A percentile compares a stretch with the other conserved stretches of the same genome.
Evolutionary conservation across 169 alveolate species (phyloP).

Genomic region (Haemoproteus tartakovskyi): DNA sequence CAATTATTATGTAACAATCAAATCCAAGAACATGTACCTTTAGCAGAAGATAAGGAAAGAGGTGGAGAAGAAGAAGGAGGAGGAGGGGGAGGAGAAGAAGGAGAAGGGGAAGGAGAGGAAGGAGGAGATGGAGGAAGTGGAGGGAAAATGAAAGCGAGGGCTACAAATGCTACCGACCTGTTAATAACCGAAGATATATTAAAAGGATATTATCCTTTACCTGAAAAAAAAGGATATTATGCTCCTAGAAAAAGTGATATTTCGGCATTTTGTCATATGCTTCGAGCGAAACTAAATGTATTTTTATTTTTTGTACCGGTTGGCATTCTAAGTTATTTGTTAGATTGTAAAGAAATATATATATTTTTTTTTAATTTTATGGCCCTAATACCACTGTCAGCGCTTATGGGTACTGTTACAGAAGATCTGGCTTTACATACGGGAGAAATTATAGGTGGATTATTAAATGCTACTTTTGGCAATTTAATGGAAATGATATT

Average conservation of each 20-base stretch:
- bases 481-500: slow-evolving; percentile 88
- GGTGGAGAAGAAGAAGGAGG: too few species aligned
- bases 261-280: slow-evolving; percentile 52
- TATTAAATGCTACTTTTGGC: slow-evolving; percentile 88
- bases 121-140: too few species aligned
- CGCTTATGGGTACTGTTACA: slow-evolving; percentile 82
- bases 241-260: slow-evolving; percentile 68
- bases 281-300: slow-evolving; percentile 61
- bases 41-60: too few species aligned
- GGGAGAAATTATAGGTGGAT: slow-evolving; percentile 85
- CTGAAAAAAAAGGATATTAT: slow-evolving; percentile 39
- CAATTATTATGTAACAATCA: slow-evolving; percentile 56
- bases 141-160: too few species aligned
- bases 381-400: slow-evolving; percentile 84
- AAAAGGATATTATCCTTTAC: slow-evolving; percentile 1
- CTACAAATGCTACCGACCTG: not conserved
- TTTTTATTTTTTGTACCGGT: slow-evolving; percentile 73
- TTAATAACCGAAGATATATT: slow-evolving; percentile 4
- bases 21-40: too few species aligned
- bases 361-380: slow-evolving; percentile 78
- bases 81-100: too few species aligned
- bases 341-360: slow-evolving; percentile 70
- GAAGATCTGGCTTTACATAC: slow-evolving; percentile 85
- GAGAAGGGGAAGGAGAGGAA: too few species aligned
- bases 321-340: slow-evolving; percentile 68